Conservation (phyloP, 208 protist genomes). For the Leishmania gerbilli region DNA sequence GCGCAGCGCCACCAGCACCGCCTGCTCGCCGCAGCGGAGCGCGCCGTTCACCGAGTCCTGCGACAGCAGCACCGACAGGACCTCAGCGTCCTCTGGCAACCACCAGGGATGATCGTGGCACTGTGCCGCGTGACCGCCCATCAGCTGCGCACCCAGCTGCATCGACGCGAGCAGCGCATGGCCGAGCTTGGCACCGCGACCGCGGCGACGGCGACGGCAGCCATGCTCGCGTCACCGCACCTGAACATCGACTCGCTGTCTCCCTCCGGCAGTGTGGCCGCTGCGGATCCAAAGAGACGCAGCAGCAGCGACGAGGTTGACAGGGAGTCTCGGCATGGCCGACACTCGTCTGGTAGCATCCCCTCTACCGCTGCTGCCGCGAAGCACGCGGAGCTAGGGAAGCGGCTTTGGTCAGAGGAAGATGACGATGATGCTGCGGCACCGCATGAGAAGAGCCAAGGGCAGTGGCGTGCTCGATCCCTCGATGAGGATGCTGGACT, state of each 20-base stretch:
- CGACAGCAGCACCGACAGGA: slow-evolving; percentile 16
- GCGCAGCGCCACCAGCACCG: slow-evolving; percentile 25
- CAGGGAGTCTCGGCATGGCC: neutral
- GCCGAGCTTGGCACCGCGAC: neutral
- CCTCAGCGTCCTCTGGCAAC: slow-evolving; percentile 10
- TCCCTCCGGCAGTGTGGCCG: neutral
- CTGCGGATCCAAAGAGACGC: neutral
- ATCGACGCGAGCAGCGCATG: slow-evolving; percentile 15
- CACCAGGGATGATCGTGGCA: slow-evolving; percentile 16
- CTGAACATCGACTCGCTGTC: neutral
- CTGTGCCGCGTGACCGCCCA: slow-evolving; percentile 21
- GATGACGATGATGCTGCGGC: neutral
- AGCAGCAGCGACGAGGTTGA: neutral
- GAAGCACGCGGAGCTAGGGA: neutral
- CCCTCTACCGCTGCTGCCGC: neutral
- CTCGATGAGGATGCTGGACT: neutral
- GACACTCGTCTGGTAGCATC: too few relatives aligned
- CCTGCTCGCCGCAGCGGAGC: slow-evolving; percentile 25
- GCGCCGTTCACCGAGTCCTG: slow-evolving; percentile 20
- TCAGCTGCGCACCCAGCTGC: slow-evolving; percentile 23
- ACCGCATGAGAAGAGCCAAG: neutral
- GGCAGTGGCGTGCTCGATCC: neutral
- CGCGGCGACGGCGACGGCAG: neutral
- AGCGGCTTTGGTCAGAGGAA: slow-evolving; percentile 3
- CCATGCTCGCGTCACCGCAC: neutral